phyloP scores from a whole-genome alignment of 306 rosid species.

The Trichosanthes cucumerina region DNA sequence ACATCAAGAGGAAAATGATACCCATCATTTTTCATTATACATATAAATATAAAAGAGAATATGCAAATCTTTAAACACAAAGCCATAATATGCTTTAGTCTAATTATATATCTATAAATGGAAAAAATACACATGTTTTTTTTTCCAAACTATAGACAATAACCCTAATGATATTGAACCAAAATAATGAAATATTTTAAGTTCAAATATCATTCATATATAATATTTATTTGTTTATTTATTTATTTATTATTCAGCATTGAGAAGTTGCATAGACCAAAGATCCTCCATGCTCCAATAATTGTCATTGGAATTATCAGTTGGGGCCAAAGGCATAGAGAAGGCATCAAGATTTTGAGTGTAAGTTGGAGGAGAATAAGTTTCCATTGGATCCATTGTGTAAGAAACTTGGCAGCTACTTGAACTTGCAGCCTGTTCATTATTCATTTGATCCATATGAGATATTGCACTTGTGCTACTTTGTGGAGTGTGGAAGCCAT shows the following conservation, averaged over 20 bases:
- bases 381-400: slow-evolving; percentile 30
- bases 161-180: slow-evolving; percentile 1
- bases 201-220: neutral
- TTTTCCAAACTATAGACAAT: slow-evolving; percentile 1
- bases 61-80: neutral
- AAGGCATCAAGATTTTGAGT: slow-evolving; percentile 29
- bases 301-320: slow-evolving; percentile 21
- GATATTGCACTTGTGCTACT: neutral
- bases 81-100: neutral
- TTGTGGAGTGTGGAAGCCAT: slow-evolving; percentile 21
- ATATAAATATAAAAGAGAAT: neutral
- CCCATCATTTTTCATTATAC: neutral
- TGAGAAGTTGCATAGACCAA: slow-evolving; percentile 65
- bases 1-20: neutral
- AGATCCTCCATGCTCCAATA: slow-evolving; percentile 70
- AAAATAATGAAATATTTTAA: neutral
- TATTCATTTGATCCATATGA: slow-evolving; percentile 2
- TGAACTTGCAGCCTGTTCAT: slow-evolving; percentile 19
- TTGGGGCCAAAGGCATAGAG: slow-evolving; percentile 17
- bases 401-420: slow-evolving; percentile 31
- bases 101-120: neutral
- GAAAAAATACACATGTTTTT: slow-evolving; percentile 4
- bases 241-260: slow-evolving; percentile 19
- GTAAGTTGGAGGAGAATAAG: slow-evolving; percentile 28
- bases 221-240: neutral